phyloP scores from a whole-genome alignment of 331 rosid species.

The Stylosanthes scabra region DNA sequence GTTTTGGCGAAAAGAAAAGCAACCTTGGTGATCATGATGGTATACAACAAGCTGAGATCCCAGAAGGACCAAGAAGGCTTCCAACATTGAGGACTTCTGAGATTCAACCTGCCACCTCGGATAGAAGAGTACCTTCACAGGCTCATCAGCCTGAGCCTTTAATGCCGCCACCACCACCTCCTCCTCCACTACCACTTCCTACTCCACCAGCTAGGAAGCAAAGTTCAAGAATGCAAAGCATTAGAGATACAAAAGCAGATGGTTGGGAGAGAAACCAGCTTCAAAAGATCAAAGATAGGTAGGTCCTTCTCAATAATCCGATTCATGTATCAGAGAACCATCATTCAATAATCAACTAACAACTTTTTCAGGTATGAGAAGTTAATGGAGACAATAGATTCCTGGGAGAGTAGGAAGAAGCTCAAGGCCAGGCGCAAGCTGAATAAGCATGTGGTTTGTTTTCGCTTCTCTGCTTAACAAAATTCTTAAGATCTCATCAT shows the following conservation, averaged over 20 bases:
- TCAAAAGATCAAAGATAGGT: constrained; percentile 60
- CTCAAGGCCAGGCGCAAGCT: constrained; percentile 53
- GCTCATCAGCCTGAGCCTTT: constrained; percentile 4
- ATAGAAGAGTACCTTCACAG: constrained; percentile 29
- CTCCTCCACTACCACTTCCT: constrained; percentile 37
- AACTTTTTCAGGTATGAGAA: constrained; percentile 63
- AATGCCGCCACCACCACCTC: constrained; percentile 32
- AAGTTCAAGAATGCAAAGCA: constrained; percentile 23
- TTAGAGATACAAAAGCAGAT: constrained; percentile 54
- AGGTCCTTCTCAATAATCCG: constrained; percentile 29
- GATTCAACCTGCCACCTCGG: constrained; percentile 36
- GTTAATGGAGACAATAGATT: constrained; percentile 49
- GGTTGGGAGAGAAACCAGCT: constrained; percentile 41
- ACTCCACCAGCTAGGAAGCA: constrained; percentile 30
- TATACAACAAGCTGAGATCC: constrained; percentile 36
- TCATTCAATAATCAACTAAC: constrained; percentile 8
- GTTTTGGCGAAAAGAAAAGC: constrained; percentile 30
- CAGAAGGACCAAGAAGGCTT: constrained; percentile 29
- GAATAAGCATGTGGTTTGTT: constrained; percentile 36
- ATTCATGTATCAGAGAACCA: constrained; percentile 12
- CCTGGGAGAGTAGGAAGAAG: constrained; percentile 78
- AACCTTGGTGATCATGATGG: not conserved
- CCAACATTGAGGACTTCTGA: constrained; percentile 32
- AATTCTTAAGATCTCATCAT: not conserved
- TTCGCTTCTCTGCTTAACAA: not conserved